These are phyloP conservation scores for Mycena amicta DNA, from an alignment of 768 basidiomycete species.

Conservation along the genomic window DNA sequence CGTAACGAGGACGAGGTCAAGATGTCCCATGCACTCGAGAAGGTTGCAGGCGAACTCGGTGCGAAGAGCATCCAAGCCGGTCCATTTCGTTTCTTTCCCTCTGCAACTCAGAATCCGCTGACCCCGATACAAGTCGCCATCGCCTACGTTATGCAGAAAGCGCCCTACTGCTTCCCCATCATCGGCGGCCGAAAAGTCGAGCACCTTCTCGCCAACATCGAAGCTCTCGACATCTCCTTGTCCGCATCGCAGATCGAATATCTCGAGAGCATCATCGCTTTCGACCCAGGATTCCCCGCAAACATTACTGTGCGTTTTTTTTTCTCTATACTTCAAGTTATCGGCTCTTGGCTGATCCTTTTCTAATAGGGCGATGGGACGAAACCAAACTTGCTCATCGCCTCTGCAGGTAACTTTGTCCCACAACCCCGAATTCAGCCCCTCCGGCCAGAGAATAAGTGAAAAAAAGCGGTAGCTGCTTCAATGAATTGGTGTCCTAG, in stretches of 20 bases:
- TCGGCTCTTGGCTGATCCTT: too few relatives aligned
- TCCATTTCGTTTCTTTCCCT: constrained; percentile 24
- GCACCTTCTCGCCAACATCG: constrained; percentile 31
- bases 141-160: constrained; percentile 31
- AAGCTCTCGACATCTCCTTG: constrained; percentile 42
- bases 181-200: constrained; percentile 26
- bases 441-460: not conserved
- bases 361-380: not conserved
- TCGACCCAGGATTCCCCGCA: not conserved
- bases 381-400: not conserved
- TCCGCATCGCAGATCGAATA: constrained; percentile 37
- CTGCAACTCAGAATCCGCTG: constrained; percentile 5
- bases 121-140: constrained; percentile 26
- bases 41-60: constrained; percentile 50
- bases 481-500: not conserved
- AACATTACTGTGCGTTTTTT: not conserved
- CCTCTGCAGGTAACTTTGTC: not conserved
- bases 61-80: constrained; percentile 49
- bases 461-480: not conserved
- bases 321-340: not conserved
- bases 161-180: constrained; percentile 28
- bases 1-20: constrained; percentile 46
- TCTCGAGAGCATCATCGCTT: constrained; percentile 32
- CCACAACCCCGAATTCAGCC: not conserved
- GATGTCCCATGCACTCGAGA: constrained; percentile 47